These are phyloP conservation scores for Microbotryum lychnidis-dioicae DNA, from an alignment of 1,284 basidiomycete species.

Conservation along the genomic window DNA sequence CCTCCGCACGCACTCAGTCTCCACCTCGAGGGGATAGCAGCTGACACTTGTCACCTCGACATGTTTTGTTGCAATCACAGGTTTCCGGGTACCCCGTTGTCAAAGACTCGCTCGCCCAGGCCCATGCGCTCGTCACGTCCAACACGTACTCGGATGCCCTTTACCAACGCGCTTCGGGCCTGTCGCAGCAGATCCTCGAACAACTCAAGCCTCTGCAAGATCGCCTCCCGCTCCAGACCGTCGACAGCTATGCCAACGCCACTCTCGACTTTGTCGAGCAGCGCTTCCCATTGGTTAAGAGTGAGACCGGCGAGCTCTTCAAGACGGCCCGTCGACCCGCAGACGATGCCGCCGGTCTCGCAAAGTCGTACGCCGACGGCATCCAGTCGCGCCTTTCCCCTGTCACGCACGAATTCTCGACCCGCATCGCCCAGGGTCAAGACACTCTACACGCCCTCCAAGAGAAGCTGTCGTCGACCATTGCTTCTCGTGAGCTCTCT, in stretches of 20 bases:
- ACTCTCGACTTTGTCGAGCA: conserved; percentile 26
- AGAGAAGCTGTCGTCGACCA: conserved; percentile 14
- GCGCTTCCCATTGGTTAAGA: conserved; percentile 26
- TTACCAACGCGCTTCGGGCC: conserved; percentile 11
- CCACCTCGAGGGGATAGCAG: too few relatives aligned
- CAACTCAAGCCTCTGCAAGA: conserved; percentile 22
- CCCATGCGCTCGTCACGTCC: conserved; percentile 12
- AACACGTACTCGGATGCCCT: conserved; percentile 16
- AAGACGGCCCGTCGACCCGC: conserved; percentile 15
- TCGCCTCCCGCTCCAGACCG: conserved; percentile 21
- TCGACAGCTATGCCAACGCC: conserved; percentile 25
- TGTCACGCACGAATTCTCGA: conserved; percentile 12
- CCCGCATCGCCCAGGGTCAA: conserved; percentile 14
- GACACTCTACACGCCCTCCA: conserved; percentile 19
- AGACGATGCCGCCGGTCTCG: conserved; percentile 17
- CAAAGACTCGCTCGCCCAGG: conserved; percentile 23
- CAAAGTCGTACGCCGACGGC: conserved; percentile 13
- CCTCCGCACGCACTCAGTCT: too few relatives aligned
- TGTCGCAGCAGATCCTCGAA: conserved; percentile 14
- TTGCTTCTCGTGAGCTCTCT: conserved; percentile 13
- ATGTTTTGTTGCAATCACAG: conserved; percentile 2
- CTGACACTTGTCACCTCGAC: not conserved
- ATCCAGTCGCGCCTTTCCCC: conserved; percentile 19
- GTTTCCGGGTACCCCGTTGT: conserved; percentile 26
- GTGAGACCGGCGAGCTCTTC: conserved; percentile 17